Percentiles rank a stretch among this genome's conserved stretches.
Conservation (phyloP, 345 rosid genomes). For the Dipteronia sinensis region DNA sequence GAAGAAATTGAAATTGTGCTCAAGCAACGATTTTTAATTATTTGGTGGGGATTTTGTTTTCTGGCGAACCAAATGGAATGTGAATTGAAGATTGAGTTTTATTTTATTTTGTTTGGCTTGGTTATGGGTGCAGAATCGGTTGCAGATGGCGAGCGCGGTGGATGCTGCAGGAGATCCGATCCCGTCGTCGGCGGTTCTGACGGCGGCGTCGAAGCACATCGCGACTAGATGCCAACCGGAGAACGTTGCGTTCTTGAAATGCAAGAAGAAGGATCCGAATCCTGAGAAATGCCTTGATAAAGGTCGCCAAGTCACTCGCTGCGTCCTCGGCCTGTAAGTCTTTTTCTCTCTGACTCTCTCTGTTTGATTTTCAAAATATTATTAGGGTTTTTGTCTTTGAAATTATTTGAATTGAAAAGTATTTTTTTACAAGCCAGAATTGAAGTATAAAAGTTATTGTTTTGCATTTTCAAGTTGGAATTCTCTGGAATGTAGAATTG, state of each 20-base stretch:
- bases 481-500: not conserved
- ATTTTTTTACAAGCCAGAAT: not conserved
- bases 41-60: not conserved
- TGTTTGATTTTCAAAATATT: not conserved
- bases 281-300: constrained; percentile 98
- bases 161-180: constrained; percentile 79
- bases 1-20: not conserved
- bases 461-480: not conserved
- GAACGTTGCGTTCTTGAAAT: constrained; percentile 87
- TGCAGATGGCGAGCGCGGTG: constrained; percentile 70
- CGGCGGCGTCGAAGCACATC: constrained; percentile 88
- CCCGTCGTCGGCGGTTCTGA: constrained; percentile 93
- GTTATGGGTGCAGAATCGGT: constrained; percentile 12
- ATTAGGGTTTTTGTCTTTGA: not conserved
- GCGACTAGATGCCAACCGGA: constrained; percentile 62
- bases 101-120: not conserved
- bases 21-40: not conserved
- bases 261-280: constrained; percentile 96
- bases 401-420: not conserved
- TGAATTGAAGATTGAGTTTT: not conserved
- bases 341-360: not conserved
- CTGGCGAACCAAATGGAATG: not conserved
- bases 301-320: constrained; percentile 93
- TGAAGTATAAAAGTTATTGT: no score
- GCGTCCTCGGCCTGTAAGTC: constrained; percentile 85